A percentile compares a stretch with the other conserved stretches of the same genome.
These are phyloP conservation scores for Cylindrotheca closterium DNA, from an alignment of 108 stramenopile genomes.

Conservation along the genomic window DNA sequence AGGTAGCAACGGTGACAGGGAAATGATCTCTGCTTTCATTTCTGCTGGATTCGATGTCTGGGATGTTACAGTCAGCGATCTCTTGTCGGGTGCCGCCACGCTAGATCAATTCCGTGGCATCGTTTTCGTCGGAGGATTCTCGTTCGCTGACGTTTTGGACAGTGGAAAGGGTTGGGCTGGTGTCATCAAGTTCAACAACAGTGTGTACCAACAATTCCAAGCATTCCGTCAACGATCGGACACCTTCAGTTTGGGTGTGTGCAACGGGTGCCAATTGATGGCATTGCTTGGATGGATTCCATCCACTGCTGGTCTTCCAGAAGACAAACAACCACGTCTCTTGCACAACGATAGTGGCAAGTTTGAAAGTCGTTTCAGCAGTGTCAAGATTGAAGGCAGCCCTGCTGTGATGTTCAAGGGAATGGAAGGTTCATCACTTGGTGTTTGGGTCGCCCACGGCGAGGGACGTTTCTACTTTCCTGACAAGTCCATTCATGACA, in stretches of 20 bases:
- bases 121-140: slow-evolving; percentile 98
- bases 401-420: slow-evolving; percentile 89
- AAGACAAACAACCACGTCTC: slow-evolving; percentile 91
- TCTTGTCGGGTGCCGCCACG: slow-evolving; percentile 71
- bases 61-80: slow-evolving; percentile 94
- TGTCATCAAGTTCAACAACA: slow-evolving; percentile 95
- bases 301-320: slow-evolving; percentile 59
- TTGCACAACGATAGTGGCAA: slow-evolving; percentile 96
- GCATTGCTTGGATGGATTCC: slow-evolving; percentile 99
- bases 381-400: slow-evolving; percentile 80
- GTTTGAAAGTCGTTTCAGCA: slow-evolving; percentile 95
- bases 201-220: slow-evolving; percentile 91
- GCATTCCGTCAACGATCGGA: slow-evolving; percentile 88
- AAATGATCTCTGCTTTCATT: slow-evolving; percentile 96
- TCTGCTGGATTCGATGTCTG: slow-evolving; percentile 96
- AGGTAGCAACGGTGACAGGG: slow-evolving; percentile 98
- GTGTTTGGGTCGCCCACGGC: slow-evolving; percentile 99
- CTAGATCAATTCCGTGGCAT: slow-evolving; percentile 92
- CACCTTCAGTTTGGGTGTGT: slow-evolving; percentile 98
- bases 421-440: slow-evolving; percentile 97
- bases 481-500: slow-evolving; percentile 65
- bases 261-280: slow-evolving; percentile 99
- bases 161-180: slow-evolving; percentile 99
- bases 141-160: slow-evolving; percentile 97
- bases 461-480: slow-evolving; percentile 98